Base-by-base conservation (phyloP, 2,329 filamentous ascomycete species). In the Ceratocystis lukuohia region DNA sequence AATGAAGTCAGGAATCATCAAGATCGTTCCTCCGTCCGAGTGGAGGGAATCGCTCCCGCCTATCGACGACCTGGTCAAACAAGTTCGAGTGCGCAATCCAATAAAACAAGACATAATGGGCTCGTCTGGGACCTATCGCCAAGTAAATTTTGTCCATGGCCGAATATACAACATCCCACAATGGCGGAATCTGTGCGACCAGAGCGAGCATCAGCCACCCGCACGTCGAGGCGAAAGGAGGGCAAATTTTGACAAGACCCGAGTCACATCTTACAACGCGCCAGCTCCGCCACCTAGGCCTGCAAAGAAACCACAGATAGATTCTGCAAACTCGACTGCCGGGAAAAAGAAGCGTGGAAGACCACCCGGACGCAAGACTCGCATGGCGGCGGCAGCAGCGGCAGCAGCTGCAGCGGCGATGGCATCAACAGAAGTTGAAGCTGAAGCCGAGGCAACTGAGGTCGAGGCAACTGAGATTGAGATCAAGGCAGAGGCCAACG, bases 81-180 rank as follows among this genome's bases (percentile, higher is more conserved):
- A 88, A 69, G 89, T 99, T 75, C 88, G 87, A 73, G 92, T 99
- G 72, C 93, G 93, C 76, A 95, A 99, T 70, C 94, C 94, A 2
- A 97, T 99, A 74, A 96, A 91, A 73, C 94, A 99, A 76, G 94
- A 99, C 72, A 99, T 99, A 72, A 93, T 95, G 80, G 94, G 94
- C 53, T 91, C 89, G 64, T 91, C 93, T 73, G 95, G 94, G 66
- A 95, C 90, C 66, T 99, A 96, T 74, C 93, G 93, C 45, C 94
- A 99, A 75, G 90, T 94, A 73, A 99, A 99, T 74, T 92, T 99
- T 68, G 87, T 97, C 72, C 95, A 96, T 76, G 91, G 95, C 74
- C 84, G 94, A 74, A 91, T 91, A 15, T 99, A 99, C 78, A 99
- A 96, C 71, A 80, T 99, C 3, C 93, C 93, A 0, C 92, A 99